Evolutionary conservation across 2,329 filamentous ascomycete genomes (phyloP).

Genomic region (Claviceps quebecensis): DNA sequence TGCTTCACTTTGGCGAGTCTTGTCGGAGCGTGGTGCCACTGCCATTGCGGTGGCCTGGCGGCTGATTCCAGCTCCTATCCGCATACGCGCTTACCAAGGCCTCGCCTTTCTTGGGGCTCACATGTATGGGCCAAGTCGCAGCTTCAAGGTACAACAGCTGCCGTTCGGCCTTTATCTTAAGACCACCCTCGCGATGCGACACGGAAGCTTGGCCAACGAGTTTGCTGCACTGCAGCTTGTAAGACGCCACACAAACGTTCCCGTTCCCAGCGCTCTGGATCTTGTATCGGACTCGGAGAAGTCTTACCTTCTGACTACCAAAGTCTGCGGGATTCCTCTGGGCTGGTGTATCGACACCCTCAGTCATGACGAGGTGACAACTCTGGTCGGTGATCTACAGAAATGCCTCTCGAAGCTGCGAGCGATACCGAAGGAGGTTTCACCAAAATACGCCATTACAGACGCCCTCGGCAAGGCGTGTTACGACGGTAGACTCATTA

Average conservation of each 20-base stretch:
- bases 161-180: slow-evolving; percentile 11
- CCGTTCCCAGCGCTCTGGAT: slow-evolving; percentile 2
- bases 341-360: slow-evolving; percentile 3
- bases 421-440: slow-evolving; percentile 1
- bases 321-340: background rate
- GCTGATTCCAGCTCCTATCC: background rate
- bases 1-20: background rate
- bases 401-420: background rate
- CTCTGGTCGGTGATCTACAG: slow-evolving; percentile 1
- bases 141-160: slow-evolving; percentile 8
- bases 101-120: background rate
- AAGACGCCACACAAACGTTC: slow-evolving; percentile 1
- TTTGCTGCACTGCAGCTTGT: slow-evolving; percentile 3
- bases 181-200: background rate
- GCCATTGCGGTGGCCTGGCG: background rate
- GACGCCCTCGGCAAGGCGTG: background rate
- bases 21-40: background rate
- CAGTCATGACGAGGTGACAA: slow-evolving; percentile 1
- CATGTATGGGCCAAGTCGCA: slow-evolving; percentile 7
- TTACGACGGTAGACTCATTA: background rate
- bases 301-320: slow-evolving; percentile 3
- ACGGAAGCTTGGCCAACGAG: slow-evolving; percentile 2
- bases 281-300: background rate
- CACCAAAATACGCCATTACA: slow-evolving; percentile 1
- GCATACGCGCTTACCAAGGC: background rate